A percentile compares a stretch with the other conserved stretches of the same genome.
Evolutionary conservation across 2,329 filamentous ascomycete genomes (phyloP).

Genomic region (Hymenoscyphus occultus): DNA sequence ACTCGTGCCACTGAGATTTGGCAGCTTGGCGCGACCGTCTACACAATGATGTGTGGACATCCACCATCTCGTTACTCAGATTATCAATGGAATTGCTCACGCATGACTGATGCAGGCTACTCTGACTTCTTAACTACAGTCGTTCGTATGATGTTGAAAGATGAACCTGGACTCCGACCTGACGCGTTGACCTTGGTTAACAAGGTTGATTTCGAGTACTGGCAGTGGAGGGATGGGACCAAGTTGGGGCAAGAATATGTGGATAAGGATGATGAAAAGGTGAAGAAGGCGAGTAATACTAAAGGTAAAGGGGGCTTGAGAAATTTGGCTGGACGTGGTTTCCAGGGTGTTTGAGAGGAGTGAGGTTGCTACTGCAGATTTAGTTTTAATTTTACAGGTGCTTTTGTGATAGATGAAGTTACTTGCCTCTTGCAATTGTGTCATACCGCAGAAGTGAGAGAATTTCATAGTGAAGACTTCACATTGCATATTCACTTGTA

Average conservation of each 20-base stretch:
- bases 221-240: conserved; percentile 26
- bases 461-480: no score
- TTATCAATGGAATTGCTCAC: conserved; percentile 30
- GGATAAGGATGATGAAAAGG: conserved; percentile 24
- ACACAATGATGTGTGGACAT: conserved; percentile 35
- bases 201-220: conserved; percentile 24
- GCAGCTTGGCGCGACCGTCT: conserved; percentile 32
- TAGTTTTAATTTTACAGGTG: background rate
- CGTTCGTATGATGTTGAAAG: conserved; percentile 27
- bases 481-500: no score
- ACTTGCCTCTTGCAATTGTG: no score
- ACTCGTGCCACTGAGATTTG: conserved; percentile 29
- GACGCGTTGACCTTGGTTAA: conserved; percentile 21
- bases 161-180: conserved; percentile 22
- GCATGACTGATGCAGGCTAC: conserved; percentile 29
- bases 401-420: background rate
- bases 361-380: background rate
- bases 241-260: conserved; percentile 22
- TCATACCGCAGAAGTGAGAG: no score
- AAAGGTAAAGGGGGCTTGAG: background rate
- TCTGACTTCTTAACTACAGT: conserved; percentile 26
- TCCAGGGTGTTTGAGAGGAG: background rate
- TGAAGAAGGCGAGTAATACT: conserved; percentile 7
- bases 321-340: background rate
- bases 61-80: conserved; percentile 27